phyloP scores from a whole-genome alignment of 192 early-diverging fungal species.

The Chytriomyces hyalinus region DNA sequence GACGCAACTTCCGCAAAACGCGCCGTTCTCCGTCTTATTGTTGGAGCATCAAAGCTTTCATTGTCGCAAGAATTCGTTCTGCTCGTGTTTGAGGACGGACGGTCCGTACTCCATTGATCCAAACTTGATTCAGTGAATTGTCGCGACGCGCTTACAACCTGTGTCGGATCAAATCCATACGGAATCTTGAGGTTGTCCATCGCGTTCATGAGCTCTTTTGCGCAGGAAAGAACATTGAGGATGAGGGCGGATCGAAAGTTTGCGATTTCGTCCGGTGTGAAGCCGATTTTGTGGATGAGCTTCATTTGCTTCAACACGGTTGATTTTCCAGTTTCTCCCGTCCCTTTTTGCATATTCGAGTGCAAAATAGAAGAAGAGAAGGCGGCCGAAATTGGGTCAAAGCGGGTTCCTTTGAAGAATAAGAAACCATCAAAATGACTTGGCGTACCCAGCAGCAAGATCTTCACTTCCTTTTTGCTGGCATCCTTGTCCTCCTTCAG shows the following conservation, averaged over 20 bases:
- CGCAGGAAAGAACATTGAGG: conserved; percentile 92
- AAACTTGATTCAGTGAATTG: too few relatives aligned
- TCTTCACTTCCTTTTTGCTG: conserved; percentile 92
- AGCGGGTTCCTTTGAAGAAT: too few relatives aligned
- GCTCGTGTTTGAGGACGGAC: too few relatives aligned
- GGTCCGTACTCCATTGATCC: too few relatives aligned
- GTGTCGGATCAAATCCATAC: conserved; percentile 44
- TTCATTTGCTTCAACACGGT: conserved; percentile 99
- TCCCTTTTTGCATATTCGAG: conserved; percentile 55
- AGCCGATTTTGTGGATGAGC: conserved; percentile 94
- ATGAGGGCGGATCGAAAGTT: conserved; percentile 95
- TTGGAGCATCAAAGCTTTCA: too few relatives aligned
- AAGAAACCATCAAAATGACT: too few relatives aligned
- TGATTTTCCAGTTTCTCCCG: conserved; percentile 96
- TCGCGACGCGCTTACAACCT: too few relatives aligned
- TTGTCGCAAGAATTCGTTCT: too few relatives aligned
- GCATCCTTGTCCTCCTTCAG: conserved; percentile 79
- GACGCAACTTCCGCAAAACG: too few relatives aligned
- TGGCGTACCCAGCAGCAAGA: conserved; percentile 78
- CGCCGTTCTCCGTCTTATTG: too few relatives aligned
- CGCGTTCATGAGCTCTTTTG: conserved; percentile 93
- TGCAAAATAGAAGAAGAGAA: background rate
- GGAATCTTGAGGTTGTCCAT: conserved; percentile 86
- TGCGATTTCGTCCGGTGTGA: conserved; percentile 85
- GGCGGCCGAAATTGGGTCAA: background rate